Evolutionary conservation across 192 early-diverging fungal species (phyloP).

Genomic region (Umbelopsis sp.): DNA sequence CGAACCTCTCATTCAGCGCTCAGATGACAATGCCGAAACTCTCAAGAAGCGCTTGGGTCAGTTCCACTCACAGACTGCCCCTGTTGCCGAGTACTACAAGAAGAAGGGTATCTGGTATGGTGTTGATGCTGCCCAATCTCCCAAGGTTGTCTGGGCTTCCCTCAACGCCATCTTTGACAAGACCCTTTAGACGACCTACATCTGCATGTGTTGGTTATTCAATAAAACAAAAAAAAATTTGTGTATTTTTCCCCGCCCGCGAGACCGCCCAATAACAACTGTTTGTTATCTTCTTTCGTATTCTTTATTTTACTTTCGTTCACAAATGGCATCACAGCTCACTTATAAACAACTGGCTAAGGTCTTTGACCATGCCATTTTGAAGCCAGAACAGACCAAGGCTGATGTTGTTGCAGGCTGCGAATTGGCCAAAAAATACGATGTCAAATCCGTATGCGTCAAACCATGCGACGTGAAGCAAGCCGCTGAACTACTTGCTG

Average conservation of each 20-base stretch:
- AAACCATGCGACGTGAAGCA: constrained; percentile 61
- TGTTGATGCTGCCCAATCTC: constrained; percentile 92
- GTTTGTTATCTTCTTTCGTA: constrained; percentile 11
- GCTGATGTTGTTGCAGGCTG: constrained; percentile 55
- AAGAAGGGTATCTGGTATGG: constrained; percentile 88
- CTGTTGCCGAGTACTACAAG: constrained; percentile 91
- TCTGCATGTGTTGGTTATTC: neutral
- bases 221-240: constrained; percentile 8
- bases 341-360: constrained; percentile 53
- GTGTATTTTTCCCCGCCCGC: neutral
- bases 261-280: neutral
- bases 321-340: constrained; percentile 39
- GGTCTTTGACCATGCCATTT: constrained; percentile 62
- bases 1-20: constrained; percentile 96
- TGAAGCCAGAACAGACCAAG: constrained; percentile 56
- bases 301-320: neutral
- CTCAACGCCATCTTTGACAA: constrained; percentile 88
- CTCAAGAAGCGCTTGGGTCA: constrained; percentile 89
- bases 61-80: constrained; percentile 82
- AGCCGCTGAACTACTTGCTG: constrained; percentile 41
- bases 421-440: constrained; percentile 49
- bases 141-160: constrained; percentile 85
- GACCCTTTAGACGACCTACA: constrained; percentile 26
- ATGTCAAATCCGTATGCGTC: constrained; percentile 58
- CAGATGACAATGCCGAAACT: constrained; percentile 95